Base-by-base conservation (phyloP, 1,284 basidiomycete species). In the Cystobasidium sp. region DNA sequence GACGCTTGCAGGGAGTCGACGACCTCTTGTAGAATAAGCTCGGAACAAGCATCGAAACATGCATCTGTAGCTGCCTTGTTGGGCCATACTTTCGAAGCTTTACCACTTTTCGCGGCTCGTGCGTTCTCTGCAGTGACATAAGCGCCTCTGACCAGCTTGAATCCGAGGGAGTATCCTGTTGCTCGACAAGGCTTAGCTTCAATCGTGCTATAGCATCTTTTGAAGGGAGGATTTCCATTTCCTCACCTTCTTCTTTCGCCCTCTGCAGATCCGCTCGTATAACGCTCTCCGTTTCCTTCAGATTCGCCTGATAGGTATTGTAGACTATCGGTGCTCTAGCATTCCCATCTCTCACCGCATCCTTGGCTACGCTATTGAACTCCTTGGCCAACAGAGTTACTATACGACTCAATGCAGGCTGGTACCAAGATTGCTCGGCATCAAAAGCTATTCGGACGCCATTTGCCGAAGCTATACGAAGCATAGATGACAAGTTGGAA, bases 91-190 rank as follows among this genome's bases (percentile, higher is more conserved):
- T 51, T 77, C 76, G 14, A 80, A 78, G 16, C 41, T 31, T 14
- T 51, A 14, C 65, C 52, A 84, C 83, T 22, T 81, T 76, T 24
- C 83, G 83, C 43, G 75, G 78, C 31, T 47, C 69, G 75, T 76
- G 75, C 84, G 58, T 88, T 80, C 81, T 97, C 96, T 70, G 90
- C 86, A 1, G 88, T 87, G 79, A 95, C 91, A 82, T 97, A 98
- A 1, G 95, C 95, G 0, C 95, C 96, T 31, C 96, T 88, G 44
- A 98, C 95, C 71, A 98, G 90, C 84, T 98, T 98, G 76, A 95
- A 88, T 18, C 95, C 95, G 1, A 98, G 87, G 0, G 90, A 86
- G 82, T 94, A 97, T 56, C 87, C 86, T 78, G 89, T 85, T 18
- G 31, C 31, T 31, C 31, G 31, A 31, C 31, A 31, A 31, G 31